These are phyloP conservation scores for Viridothelium virens DNA, from an alignment of 495 filamentous ascomycete genomes.

Conservation along the genomic window DNA sequence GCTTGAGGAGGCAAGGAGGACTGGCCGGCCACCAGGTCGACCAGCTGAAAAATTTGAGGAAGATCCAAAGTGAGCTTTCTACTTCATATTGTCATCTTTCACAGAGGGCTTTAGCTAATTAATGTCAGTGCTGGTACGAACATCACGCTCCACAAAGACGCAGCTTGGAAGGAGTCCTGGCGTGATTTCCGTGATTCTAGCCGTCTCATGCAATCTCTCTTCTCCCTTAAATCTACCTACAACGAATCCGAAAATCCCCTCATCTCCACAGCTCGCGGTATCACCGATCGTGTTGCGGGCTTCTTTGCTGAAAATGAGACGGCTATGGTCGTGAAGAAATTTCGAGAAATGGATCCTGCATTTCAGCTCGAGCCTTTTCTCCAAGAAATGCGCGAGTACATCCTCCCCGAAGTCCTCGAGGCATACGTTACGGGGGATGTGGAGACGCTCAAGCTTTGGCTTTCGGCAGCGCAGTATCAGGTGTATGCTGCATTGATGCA, in stretches of 20 bases:
- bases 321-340: constrained; percentile 91
- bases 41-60: constrained; percentile 55
- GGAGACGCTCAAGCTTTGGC: constrained; percentile 86
- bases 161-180: constrained; percentile 94
- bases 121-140: constrained; percentile 75
- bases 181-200: constrained; percentile 80
- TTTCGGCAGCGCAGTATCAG: constrained; percentile 86
- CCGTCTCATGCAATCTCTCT: constrained; percentile 80
- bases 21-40: constrained; percentile 35
- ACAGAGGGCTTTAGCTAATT: no score
- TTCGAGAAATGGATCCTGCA: constrained; percentile 89
- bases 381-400: constrained; percentile 92
- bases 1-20: constrained; percentile 50
- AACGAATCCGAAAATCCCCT: constrained; percentile 95
- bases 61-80: constrained; percentile 70
- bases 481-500: constrained; percentile 91
- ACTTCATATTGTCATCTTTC: background rate
- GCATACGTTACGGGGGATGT: constrained; percentile 95
- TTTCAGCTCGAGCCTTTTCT: constrained; percentile 94
- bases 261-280: constrained; percentile 83
- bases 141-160: constrained; percentile 91
- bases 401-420: constrained; percentile 92
- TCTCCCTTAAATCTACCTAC: constrained; percentile 73
- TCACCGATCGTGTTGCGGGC: constrained; percentile 83
- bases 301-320: constrained; percentile 99